Evolutionary conservation across 1,284 basidiomycete species (phyloP), one percentile per base, ranked within the genome.

Genomic region (Apiotrichum gamsii): DNA sequence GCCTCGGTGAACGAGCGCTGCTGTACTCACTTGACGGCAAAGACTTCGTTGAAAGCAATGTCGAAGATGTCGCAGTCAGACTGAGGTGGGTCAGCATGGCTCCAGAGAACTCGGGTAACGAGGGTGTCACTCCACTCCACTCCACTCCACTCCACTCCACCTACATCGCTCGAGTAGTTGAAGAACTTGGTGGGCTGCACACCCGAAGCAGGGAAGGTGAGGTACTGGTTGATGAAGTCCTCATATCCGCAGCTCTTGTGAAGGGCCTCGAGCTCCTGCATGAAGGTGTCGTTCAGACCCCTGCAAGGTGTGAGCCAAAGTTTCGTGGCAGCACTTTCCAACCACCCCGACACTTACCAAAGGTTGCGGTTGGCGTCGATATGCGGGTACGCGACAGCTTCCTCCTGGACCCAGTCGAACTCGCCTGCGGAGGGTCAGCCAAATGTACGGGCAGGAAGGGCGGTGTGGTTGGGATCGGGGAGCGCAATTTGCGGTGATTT

Each of bases 11-110:
- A n/a, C n/a, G n/a, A n/a, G n/a, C n/a, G n/a, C n/a, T n/a, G n/a
- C n/a, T n/a, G n/a, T n/a, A n/a, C n/a, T n/a, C n/a, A n/a, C n/a
- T 87, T 85, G 52, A 83, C 69, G 3, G 67, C 49, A 19, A 84
- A 55, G 0, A 83, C 80, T 0, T 77, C 80, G 15, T 79, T 63
- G 59, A 82, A 80, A 39, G 85, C 81, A 32, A 73, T 67, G 34
- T 78, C 75, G 82, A 82, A 85, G 2, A 85, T 59, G 59, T 84
- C 81, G 57, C 85, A 87, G 4, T 76, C 79, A n/a, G n/a, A n/a
- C n/a, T n/a, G n/a, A n/a, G n/a, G n/a, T n/a, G n/a, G n/a, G n/a
- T n/a, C n/a, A n/a, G n/a, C n/a, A n/a, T n/a, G n/a, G n/a, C n/a
- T n/a, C n/a, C n/a, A n/a, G n/a, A n/a, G n/a, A n/a, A n/a, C n/a